phyloP scores from a whole-genome alignment of 192 early-diverging fungal genomes.

The Entomortierella chlamydospora region DNA sequence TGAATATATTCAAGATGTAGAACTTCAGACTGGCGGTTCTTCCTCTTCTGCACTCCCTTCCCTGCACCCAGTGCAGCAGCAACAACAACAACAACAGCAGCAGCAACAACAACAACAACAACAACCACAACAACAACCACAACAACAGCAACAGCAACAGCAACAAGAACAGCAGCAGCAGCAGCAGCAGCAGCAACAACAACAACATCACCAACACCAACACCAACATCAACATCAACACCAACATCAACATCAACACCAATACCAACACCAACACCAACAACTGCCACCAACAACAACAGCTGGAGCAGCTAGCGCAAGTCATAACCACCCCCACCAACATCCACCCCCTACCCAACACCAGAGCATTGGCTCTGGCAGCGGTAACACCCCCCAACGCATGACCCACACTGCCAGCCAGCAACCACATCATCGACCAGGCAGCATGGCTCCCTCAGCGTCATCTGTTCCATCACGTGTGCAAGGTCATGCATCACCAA shows the following conservation, averaged over 20 bases:
- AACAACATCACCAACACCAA: no score
- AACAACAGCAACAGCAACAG: no score
- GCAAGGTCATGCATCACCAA: conserved; percentile 1
- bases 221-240: neutral
- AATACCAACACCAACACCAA: no score
- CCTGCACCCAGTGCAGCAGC: conserved; percentile 6
- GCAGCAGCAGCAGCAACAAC: conserved; percentile 3
- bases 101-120: conserved; percentile 6
- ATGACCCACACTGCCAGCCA: conserved; percentile 22
- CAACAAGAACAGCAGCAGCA: neutral
- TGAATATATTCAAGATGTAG: conserved; percentile 64
- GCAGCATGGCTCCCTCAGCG: conserved; percentile 8
- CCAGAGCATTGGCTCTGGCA: conserved; percentile 1
- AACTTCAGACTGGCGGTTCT: conserved; percentile 11
- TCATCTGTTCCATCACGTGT: conserved; percentile 8
- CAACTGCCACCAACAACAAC: neutral
- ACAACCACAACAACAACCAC: neutral
- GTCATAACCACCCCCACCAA: neutral
- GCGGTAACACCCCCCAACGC: conserved; percentile 6
- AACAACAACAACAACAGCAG: neutral
- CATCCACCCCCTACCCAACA: neutral
- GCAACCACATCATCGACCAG: conserved; percentile 13
- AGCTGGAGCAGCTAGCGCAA: neutral
- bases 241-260: neutral
- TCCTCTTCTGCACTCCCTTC: conserved; percentile 17